Evolutionary conservation across 768 basidiomycete species (phyloP), one percentile per base, ranked within the genome.

Genomic region (Trametes punicea): DNA sequence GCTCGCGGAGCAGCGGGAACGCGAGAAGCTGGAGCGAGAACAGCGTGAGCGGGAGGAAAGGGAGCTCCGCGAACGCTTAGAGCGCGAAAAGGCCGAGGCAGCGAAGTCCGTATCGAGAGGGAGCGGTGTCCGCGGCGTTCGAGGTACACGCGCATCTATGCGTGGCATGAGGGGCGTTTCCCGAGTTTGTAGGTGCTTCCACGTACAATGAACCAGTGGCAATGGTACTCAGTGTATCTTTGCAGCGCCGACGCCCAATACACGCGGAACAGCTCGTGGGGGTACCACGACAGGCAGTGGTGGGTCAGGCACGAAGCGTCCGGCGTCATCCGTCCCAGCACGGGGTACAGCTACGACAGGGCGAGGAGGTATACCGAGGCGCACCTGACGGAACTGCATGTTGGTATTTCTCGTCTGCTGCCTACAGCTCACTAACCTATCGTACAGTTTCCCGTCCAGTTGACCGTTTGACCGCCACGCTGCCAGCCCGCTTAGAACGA

Each of bases 61-160:
- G 47, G 75, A 76, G 57, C 77, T 75, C 55, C 72, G 61, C 45
- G 75, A 76, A 46, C 68, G 71, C 25, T 39, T 71, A 23, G 81
- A 77, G 63, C 75, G 76, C 31, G 81, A 84, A 52, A 75, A 72
- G 39, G 71, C 71, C 10, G 77, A 78, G 54, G 72, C 69, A 34
- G 62, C 69, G 5, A 59, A 51, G 40, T 30, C 62, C 0, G 45
- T 59, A 8, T 54, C 59, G 18, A 57, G 65, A 44, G 65, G 81
- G 21, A 86, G 87, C 30, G 80, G 81, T 15, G 80, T 88, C 2
- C 71, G 86, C 64, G 89, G 88, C 7, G 83, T 88, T 27, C 79
- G 87, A 51, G 89, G 87, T 3, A 92, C 83, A 5, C 77, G 84
- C 40, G 85, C 82, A 1, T 87, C 82, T 11, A 75, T 78, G 74